A percentile compares a stretch with the other conserved stretches of the same genome.
Evolutionary conservation across 2,329 filamentous ascomycete genomes (phyloP).

Genomic region (Fusarium sp.): DNA sequence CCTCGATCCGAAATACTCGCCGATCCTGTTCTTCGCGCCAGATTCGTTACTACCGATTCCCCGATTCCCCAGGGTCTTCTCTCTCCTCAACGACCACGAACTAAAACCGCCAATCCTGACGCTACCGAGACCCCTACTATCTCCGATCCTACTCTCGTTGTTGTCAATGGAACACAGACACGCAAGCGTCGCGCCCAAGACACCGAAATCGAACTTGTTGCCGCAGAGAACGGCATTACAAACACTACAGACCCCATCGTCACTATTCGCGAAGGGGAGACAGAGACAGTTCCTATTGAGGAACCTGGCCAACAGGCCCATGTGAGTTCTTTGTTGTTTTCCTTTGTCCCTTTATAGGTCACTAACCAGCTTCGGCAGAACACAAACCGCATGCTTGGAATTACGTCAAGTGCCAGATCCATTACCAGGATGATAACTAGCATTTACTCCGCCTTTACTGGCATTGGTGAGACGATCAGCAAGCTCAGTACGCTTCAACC

Average conservation of each 20-base stretch:
- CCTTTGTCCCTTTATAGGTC: not conserved
- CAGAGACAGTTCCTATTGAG: slow-evolving; percentile 21
- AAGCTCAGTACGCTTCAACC: slow-evolving; percentile 43
- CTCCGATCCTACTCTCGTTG: slow-evolving; percentile 24
- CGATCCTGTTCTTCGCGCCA: slow-evolving; percentile 18
- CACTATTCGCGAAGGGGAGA: slow-evolving; percentile 39
- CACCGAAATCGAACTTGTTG: slow-evolving; percentile 53
- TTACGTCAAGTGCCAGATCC: slow-evolving; percentile 36
- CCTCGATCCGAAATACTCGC: slow-evolving; percentile 25
- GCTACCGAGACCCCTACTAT: not conserved
- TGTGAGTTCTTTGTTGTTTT: slow-evolving; percentile 20
- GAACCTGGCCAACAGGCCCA: slow-evolving; percentile 28
- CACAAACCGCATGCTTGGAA: slow-evolving; percentile 46
- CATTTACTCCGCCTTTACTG: slow-evolving; percentile 47
- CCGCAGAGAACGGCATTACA: slow-evolving; percentile 40
- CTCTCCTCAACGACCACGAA: slow-evolving; percentile 4
- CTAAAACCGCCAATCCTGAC: not conserved
- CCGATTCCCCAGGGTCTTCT: not conserved
- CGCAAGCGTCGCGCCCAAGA: slow-evolving; percentile 52
- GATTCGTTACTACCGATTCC: slow-evolving; percentile 27
- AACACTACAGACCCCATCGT: slow-evolving; percentile 27
- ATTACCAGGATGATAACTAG: slow-evolving; percentile 52
- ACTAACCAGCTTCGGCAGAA: slow-evolving; percentile 22
- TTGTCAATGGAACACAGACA: slow-evolving; percentile 51
- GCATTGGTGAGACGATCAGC: slow-evolving; percentile 48